Evolutionary conservation across 164 flowering plant genomes (phyloP).

Genomic region (Macadamia integrifolia): DNA sequence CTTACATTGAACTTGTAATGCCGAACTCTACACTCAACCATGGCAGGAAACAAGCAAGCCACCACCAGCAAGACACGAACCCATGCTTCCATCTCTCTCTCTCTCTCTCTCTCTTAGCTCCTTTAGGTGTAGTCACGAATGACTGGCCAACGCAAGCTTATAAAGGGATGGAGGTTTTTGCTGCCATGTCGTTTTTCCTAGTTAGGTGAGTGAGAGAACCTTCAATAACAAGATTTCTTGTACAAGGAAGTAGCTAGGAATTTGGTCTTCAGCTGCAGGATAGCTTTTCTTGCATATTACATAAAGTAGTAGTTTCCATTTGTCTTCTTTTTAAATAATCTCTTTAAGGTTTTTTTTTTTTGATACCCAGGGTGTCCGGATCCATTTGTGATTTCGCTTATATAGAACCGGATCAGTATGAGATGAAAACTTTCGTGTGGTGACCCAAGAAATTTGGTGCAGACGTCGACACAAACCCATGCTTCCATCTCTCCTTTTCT

Average conservation of each 20-base stretch:
- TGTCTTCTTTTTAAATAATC: neutral
- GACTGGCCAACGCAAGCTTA: constrained; percentile 21
- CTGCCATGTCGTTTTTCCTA: constrained; percentile 41
- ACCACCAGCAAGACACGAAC: constrained; percentile 20
- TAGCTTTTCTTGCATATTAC: constrained; percentile 43
- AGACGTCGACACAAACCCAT: too few species aligned
- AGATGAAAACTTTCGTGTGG: too few species aligned
- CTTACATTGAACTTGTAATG: constrained; percentile 65
- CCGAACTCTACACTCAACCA: constrained; percentile 48
- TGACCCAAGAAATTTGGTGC: too few species aligned
- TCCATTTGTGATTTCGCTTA: neutral
- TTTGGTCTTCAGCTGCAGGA: neutral
- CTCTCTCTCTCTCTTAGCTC: neutral
- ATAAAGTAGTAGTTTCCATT: constrained; percentile 18
- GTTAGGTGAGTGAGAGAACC: constrained; percentile 35
- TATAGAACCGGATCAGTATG: too few species aligned
- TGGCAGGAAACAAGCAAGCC: constrained; percentile 29
- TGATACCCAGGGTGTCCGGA: too few species aligned
- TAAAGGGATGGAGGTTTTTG: constrained; percentile 19
- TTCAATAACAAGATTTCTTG: constrained; percentile 11
- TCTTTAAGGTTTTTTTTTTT: too few species aligned
- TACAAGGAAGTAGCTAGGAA: constrained; percentile 4
- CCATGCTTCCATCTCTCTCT: constrained; percentile 21
- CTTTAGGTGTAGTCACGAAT: neutral
- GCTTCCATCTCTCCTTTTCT: too few species aligned